A percentile compares a stretch with the other conserved stretches of the same genome.
These are phyloP conservation scores for Polytolypa hystricis DNA, from an alignment of 2,329 filamentous ascomycete species.

Conservation along the genomic window DNA sequence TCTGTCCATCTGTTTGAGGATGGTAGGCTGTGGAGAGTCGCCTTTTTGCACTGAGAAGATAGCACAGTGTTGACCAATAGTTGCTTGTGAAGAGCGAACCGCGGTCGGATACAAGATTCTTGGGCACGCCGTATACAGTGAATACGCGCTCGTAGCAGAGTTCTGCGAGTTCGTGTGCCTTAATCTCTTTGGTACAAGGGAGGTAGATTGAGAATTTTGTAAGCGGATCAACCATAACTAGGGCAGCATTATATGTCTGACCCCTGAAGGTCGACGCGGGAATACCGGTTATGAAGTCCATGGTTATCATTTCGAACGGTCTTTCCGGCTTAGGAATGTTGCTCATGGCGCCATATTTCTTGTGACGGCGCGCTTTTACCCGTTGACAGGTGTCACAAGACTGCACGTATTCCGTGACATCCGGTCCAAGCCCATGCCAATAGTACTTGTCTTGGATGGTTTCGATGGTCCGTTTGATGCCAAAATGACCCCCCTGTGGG, in stretches of 20 bases:
- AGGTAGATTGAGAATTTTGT: background rate
- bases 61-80: background rate
- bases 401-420: background rate
- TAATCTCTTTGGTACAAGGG: background rate
- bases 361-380: background rate
- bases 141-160: no score
- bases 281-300: background rate
- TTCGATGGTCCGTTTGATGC: background rate
- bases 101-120: no score
- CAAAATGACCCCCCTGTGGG: background rate
- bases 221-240: background rate
- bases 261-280: background rate
- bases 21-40: constrained; percentile 1
- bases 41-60: background rate
- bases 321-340: background rate
- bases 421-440: background rate
- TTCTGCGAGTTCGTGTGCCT: background rate
- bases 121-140: no score
- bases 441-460: background rate
- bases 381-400: background rate
- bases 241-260: background rate
- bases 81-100: background rate
- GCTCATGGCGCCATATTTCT: background rate
- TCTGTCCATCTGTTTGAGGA: constrained; percentile 2
- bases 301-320: background rate